These are phyloP conservation scores for Leccinum obscurum DNA, from an alignment of 768 basidiomycete genomes.

Conservation along the genomic window DNA sequence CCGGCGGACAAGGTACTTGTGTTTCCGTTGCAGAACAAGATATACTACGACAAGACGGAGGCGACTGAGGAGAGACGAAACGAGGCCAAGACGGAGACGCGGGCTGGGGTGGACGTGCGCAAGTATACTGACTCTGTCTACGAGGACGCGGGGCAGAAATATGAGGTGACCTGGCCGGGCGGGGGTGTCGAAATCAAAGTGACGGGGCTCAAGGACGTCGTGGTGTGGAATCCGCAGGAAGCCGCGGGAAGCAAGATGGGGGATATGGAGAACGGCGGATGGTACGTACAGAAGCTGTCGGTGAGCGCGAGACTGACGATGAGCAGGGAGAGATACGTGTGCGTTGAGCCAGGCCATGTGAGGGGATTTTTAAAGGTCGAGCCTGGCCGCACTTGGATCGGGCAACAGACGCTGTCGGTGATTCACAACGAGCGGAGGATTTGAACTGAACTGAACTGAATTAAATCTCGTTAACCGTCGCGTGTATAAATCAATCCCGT, in stretches of 20 bases:
- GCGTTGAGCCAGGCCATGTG: constrained; percentile 90
- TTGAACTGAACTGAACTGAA: not conserved
- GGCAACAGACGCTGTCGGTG: constrained; percentile 67
- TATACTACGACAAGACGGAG: constrained; percentile 84
- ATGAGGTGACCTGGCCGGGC: constrained; percentile 59
- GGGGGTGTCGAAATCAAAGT: constrained; percentile 56
- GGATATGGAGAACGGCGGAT: constrained; percentile 91
- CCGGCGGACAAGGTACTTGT: constrained; percentile 61
- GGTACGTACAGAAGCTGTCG: constrained; percentile 45
- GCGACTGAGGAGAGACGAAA: constrained; percentile 47
- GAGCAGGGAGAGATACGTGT: constrained; percentile 77
- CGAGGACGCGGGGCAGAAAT: constrained; percentile 56
- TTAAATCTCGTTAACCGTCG: not conserved
- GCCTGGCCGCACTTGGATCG: constrained; percentile 72
- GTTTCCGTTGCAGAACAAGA: constrained; percentile 59
- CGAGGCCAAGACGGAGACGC: constrained; percentile 54
- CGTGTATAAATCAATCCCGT: not conserved
- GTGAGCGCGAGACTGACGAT: constrained; percentile 7
- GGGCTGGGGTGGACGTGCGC: constrained; percentile 66
- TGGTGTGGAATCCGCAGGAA: constrained; percentile 92
- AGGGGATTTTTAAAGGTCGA: constrained; percentile 64
- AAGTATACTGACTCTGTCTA: constrained; percentile 76
- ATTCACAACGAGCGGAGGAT: constrained; percentile 31
- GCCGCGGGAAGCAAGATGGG: constrained; percentile 68
- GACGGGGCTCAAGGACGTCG: constrained; percentile 70